phyloP scores from a whole-genome alignment of 306 rosid species.

The Argentina anserina region DNA sequence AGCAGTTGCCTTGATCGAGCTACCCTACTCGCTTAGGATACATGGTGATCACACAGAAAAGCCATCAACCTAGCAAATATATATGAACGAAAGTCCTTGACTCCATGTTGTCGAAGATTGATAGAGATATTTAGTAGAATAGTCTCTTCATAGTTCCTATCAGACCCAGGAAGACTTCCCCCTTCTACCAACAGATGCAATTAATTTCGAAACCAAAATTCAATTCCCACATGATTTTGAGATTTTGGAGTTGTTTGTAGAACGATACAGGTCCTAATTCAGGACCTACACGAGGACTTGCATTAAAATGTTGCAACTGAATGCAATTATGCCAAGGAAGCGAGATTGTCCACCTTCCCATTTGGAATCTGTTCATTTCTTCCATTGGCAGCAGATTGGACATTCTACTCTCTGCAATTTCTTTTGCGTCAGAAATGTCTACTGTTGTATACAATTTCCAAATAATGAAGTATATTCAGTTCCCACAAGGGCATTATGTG shows the following conservation, averaged over 20 bases:
- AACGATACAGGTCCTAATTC: not conserved
- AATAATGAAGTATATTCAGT: not conserved
- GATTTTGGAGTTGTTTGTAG: not conserved
- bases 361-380: not conserved
- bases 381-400: not conserved
- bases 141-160: constrained; percentile 3
- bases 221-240: not conserved
- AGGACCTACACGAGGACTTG: not conserved
- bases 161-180: not conserved
- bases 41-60: not conserved
- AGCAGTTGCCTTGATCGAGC: not conserved
- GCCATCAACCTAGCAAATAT: not conserved
- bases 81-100: not conserved
- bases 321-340: not conserved
- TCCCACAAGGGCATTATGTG: too few relatives aligned
- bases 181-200: not conserved
- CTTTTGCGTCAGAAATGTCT: not conserved
- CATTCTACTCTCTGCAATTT: not conserved
- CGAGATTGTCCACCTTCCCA: not conserved
- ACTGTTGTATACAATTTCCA: not conserved
- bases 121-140: not conserved
- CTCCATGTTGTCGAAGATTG: not conserved
- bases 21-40: not conserved
- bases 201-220: not conserved
- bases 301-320: not conserved